Conservation (phyloP, 2,329 filamentous ascomycete genomes). For the Tolypocladium guangdongense region DNA sequence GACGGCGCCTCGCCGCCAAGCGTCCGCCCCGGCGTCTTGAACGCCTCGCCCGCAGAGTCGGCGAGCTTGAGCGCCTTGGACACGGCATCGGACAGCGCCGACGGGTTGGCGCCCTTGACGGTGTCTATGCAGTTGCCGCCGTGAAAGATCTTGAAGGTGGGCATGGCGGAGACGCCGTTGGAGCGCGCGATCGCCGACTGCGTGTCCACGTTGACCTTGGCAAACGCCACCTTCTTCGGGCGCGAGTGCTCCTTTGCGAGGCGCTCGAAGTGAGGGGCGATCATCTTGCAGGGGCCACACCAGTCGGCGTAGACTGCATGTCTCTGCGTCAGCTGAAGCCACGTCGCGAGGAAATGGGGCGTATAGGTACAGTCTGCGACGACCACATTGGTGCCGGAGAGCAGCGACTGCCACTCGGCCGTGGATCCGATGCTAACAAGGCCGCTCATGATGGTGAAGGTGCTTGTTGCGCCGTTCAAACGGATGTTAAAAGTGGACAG, state of each 20-base stretch:
- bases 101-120: constrained; percentile 70
- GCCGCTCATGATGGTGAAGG: constrained; percentile 27
- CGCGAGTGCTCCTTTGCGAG: constrained; percentile 71
- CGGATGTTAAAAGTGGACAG: neutral
- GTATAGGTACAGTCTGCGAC: constrained; percentile 73
- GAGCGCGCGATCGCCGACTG: constrained; percentile 66
- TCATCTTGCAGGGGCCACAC: constrained; percentile 89
- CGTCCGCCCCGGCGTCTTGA: constrained; percentile 45
- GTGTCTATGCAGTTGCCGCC: constrained; percentile 62
- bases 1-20: constrained; percentile 33
- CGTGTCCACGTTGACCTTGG: constrained; percentile 82
- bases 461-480: neutral
- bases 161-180: constrained; percentile 78
- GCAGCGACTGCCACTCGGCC: constrained; percentile 59
- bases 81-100: constrained; percentile 65
- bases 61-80: constrained; percentile 53
- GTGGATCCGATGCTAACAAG: constrained; percentile 51
- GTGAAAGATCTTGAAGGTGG: constrained; percentile 89
- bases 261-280: constrained; percentile 79
- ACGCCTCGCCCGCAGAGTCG: constrained; percentile 33
- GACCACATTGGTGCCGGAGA: constrained; percentile 66
- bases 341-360: neutral
- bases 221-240: constrained; percentile 75
- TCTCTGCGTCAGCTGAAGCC: constrained; percentile 12
- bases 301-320: constrained; percentile 80